Evolutionary conservation across 148 eudicot species (phyloP).

Genomic region (Euryodendron excelsum): DNA sequence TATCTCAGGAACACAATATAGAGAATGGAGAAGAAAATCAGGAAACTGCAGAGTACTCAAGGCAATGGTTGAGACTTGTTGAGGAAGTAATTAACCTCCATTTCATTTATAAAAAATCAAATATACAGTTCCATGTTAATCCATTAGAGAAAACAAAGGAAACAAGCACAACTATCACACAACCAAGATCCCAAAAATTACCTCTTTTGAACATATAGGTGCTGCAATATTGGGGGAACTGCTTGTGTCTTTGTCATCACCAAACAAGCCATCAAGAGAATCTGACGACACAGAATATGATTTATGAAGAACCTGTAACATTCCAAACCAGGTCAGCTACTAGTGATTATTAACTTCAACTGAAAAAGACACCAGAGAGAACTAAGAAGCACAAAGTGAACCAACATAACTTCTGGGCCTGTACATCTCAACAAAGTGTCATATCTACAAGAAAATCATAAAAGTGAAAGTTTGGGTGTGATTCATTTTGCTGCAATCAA

Average conservation of each 20-base stretch:
- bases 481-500: not conserved
- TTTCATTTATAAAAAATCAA: not conserved
- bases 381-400: not conserved
- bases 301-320: conserved; percentile 47
- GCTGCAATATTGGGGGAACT: conserved; percentile 19
- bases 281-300: conserved; percentile 55
- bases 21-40: no score
- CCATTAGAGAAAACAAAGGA: not conserved
- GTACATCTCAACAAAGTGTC: not conserved
- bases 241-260: conserved; percentile 50
- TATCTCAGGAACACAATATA: no score
- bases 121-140: not conserved
- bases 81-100: not conserved
- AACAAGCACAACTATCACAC: not conserved
- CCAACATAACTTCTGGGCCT: not conserved
- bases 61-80: not conserved
- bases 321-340: conserved; percentile 14
- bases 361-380: not conserved
- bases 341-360: not conserved
- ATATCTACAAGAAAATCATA: not conserved
- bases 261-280: conserved; percentile 70
- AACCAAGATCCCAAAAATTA: conserved; percentile 16
- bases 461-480: not conserved
- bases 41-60: not conserved
- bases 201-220: conserved; percentile 55